Conservation (phyloP, 805 yeast genomes). For the Wickerhamomyces mucosus region DNA sequence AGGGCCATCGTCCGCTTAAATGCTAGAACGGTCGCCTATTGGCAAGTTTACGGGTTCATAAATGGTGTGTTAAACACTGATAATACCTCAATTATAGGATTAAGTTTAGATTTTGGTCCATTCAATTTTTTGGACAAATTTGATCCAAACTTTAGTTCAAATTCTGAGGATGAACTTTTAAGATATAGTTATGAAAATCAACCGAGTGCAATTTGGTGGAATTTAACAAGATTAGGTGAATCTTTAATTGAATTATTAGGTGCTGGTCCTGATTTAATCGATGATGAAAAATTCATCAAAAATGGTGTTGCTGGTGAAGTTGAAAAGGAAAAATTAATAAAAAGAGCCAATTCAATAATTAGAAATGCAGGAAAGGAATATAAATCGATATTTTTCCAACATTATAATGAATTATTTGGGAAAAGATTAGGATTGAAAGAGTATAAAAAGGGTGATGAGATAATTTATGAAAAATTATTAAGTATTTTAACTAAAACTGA, state of each 20-base stretch:
- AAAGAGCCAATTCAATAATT: slow-evolving; percentile 58
- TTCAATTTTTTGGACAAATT: slow-evolving; percentile 84
- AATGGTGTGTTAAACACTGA: slow-evolving; percentile 95
- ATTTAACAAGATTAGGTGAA: slow-evolving; percentile 76
- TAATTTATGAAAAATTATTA: slow-evolving; percentile 31
- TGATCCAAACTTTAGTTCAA: slow-evolving; percentile 77
- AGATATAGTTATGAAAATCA: slow-evolving; percentile 79
- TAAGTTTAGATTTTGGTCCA: slow-evolving; percentile 91
- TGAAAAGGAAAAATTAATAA: slow-evolving; percentile 35
- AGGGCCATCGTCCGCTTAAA: slow-evolving; percentile 63
- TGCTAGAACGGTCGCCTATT: slow-evolving; percentile 67
- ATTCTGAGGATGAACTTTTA: slow-evolving; percentile 67
- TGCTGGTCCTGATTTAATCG: slow-evolving; percentile 45
- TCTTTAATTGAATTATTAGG: slow-evolving; percentile 76
- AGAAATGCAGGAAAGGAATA: slow-evolving; percentile 56
- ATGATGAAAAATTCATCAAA: slow-evolving; percentile 30
- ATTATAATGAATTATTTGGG: slow-evolving; percentile 48
- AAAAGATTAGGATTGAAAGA: slow-evolving; percentile 58
- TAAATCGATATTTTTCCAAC: slow-evolving; percentile 48
- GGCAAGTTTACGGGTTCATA: slow-evolving; percentile 88
- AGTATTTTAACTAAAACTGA: slow-evolving; percentile 49
- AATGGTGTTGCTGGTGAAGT: slow-evolving; percentile 38
- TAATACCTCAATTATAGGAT: slow-evolving; percentile 82
- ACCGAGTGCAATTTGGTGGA: slow-evolving; percentile 91
- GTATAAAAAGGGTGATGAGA: slow-evolving; percentile 29